Base-by-base conservation (phyloP, 1,284 basidiomycete genomes). In the Sporisorium exsertum region DNA sequence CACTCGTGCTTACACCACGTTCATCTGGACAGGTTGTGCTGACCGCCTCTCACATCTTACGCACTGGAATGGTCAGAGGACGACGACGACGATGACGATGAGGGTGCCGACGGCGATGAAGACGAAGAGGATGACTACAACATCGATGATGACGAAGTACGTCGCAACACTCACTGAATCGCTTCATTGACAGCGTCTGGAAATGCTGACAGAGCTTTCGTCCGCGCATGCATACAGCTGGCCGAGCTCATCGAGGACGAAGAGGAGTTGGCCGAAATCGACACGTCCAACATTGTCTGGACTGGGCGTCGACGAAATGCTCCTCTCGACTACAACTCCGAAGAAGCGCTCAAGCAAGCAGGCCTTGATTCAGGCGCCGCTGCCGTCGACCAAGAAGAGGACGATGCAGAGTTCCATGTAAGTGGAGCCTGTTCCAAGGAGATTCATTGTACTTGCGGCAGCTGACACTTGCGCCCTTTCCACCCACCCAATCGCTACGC, bases 241-340 rank as follows among this genome's bases (percentile, higher is more conserved):
- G 74, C 71, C 43, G 74, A 72, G 45, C 24, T 60, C 27, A 68
- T 79, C 54, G 65, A 75, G 27, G 76, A 76, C 58, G 77, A 78
- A 27, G 75, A 80, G 55, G 75, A 76, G 64, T 59, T 80, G 22
- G 66, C 59, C 18, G 76, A 78, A 52, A 78, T 69, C 55, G 73
- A 72, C 57, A 57, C 75, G 5, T 58, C 67, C 40, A 80, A 80
- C 69, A 81, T 81, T 29, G 65, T 75, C 46, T 70, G 57, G 51
- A 81, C 65, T 18, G 69, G 79, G 26, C 75, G 76, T 20, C 56
- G 72, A 37, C 72, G 79, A 37, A 72, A 71, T 33, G 69, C 72
- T 26, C 68, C 72, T 8, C 58, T 81, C 35, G 79, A 81, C 67
- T 81, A 81, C 65, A 80, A 68, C 59, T 78, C 76, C 15, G 79